Evolutionary conservation across 331 rosid genomes (phyloP).

Genomic region (Acacia pycnantha): DNA sequence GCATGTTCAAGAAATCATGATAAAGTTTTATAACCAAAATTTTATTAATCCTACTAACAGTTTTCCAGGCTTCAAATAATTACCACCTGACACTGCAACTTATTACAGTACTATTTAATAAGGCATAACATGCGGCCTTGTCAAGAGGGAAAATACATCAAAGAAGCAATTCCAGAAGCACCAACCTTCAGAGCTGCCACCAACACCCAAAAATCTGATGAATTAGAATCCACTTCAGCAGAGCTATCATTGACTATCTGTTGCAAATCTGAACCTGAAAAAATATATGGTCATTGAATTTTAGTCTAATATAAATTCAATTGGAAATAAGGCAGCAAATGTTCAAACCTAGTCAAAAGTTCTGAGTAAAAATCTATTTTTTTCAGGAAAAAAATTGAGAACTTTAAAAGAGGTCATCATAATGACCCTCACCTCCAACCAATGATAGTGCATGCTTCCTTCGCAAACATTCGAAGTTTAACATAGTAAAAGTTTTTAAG

Average conservation of each 20-base stretch:
- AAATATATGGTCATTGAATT: slow-evolving; percentile 31
- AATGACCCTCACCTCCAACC: slow-evolving; percentile 18
- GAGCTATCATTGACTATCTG: slow-evolving; percentile 64
- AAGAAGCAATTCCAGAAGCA: slow-evolving; percentile 21
- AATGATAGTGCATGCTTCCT: slow-evolving; percentile 9
- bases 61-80: neutral
- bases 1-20: neutral
- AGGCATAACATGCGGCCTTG: neutral
- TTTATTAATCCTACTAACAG: neutral
- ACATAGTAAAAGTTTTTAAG: slow-evolving; percentile 14
- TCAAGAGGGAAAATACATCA: slow-evolving; percentile 13
- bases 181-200: slow-evolving; percentile 94
- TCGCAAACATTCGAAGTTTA: slow-evolving; percentile 10
- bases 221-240: slow-evolving; percentile 72
- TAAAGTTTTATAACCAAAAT: neutral
- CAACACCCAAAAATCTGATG: slow-evolving; percentile 94
- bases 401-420: neutral
- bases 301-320: slow-evolving; percentile 16
- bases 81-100: neutral
- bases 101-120: neutral
- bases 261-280: slow-evolving; percentile 69
- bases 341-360: neutral
- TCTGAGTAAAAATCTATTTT: neutral
- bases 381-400: neutral
- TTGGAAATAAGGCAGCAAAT: neutral